Conservation (phyloP, 2,329 filamentous ascomycete species). For the Ramularia collo-cygni region DNA sequence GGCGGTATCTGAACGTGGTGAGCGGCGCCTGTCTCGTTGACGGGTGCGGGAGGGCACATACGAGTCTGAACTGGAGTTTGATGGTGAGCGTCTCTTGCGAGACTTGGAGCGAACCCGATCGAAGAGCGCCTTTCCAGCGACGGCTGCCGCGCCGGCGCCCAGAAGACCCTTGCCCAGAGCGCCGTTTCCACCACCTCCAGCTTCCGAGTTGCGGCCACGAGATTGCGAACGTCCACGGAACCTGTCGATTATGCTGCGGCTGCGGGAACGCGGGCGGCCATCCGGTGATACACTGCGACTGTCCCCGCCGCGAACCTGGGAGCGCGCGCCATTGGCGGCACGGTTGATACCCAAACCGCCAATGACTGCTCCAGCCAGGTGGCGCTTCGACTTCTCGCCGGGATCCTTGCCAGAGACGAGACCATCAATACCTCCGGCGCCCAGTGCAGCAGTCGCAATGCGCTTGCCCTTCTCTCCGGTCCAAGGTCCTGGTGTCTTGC, state of each 20-base stretch:
- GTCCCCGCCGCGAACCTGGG: constrained; percentile 50
- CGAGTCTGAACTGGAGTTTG: constrained; percentile 43
- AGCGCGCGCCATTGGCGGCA: constrained; percentile 71
- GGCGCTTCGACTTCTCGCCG: constrained; percentile 68
- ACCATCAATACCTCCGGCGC: constrained; percentile 80
- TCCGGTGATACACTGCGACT: constrained; percentile 34
- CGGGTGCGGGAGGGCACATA: constrained; percentile 45
- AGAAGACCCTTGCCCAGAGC: constrained; percentile 44
- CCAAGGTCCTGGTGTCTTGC: constrained; percentile 85
- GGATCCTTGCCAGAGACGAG: constrained; percentile 57
- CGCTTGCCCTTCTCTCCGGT: constrained; percentile 87
- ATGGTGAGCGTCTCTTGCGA: constrained; percentile 41
- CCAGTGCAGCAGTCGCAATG: constrained; percentile 76
- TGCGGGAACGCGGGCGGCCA: constrained; percentile 51
- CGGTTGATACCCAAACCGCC: constrained; percentile 83
- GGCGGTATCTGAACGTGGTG: constrained; percentile 35
- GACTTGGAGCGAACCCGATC: constrained; percentile 51
- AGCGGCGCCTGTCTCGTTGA: constrained; percentile 34
- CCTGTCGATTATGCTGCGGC: constrained; percentile 49
- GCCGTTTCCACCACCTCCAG: constrained; percentile 39
- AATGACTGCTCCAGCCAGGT: constrained; percentile 78
- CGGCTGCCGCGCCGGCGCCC: constrained; percentile 43
- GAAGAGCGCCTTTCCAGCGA: constrained; percentile 46
- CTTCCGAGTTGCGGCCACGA: constrained; percentile 33
- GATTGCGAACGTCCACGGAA: constrained; percentile 46